These are phyloP conservation scores for Apiotrichum mycotoxinovorans DNA, from an alignment of 1,284 basidiomycete species.

Conservation along the genomic window DNA sequence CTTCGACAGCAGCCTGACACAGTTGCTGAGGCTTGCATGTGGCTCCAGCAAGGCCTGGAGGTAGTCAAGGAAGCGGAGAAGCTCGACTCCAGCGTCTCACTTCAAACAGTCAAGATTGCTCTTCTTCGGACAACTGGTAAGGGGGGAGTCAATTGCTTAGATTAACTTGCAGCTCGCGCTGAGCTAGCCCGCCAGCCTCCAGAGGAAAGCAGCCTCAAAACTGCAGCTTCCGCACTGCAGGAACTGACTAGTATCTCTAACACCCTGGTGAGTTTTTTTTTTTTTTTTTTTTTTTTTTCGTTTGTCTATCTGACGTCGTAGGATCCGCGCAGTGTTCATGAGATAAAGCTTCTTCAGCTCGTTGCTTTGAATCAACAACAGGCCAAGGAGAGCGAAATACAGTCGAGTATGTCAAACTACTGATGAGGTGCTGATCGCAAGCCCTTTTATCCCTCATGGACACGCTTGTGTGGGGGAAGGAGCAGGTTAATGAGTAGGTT, in stretches of 20 bases:
- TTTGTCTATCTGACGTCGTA: neutral
- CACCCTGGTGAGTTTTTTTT: slow-evolving; percentile 9
- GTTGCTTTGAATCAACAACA: slow-evolving; percentile 2
- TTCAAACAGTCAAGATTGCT: slow-evolving; percentile 9
- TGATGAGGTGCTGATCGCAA: neutral
- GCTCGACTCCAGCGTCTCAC: neutral
- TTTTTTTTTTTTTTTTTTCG: too few species aligned
- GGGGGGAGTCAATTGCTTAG: neutral
- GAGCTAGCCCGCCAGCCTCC: slow-evolving; percentile 1
- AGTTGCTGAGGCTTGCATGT: neutral
- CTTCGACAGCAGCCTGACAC: neutral
- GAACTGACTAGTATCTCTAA: neutral
- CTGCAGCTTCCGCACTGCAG: neutral
- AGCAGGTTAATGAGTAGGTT: slow-evolving; percentile 6
- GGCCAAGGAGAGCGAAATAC: slow-evolving; percentile 8
- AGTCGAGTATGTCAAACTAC: neutral
- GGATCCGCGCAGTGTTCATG: slow-evolving; percentile 6
- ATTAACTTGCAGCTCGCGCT: slow-evolving; percentile 5
- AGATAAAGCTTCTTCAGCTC: slow-evolving; percentile 10
- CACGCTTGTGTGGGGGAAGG: neutral
- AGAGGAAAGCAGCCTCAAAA: neutral
- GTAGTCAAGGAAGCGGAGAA: neutral
- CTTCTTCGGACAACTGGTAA: neutral
- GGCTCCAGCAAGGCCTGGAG: slow-evolving; percentile 10
- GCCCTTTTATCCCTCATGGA: neutral